Evolutionary conservation across 768 basidiomycete species (phyloP).

Genomic region (Mycena metata): DNA sequence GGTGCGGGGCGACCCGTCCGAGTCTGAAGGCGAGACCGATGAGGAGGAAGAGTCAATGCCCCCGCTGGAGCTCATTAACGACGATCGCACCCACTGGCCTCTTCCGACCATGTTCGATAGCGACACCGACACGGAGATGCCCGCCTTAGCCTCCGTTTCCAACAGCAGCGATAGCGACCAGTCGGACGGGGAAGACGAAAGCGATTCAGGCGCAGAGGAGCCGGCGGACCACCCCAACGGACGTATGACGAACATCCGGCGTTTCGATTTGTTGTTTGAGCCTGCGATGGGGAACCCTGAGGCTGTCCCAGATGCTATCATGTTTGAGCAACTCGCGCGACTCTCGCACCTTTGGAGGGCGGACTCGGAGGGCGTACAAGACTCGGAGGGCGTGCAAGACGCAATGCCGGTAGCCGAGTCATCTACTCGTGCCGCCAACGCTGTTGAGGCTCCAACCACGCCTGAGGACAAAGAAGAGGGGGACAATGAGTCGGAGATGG

Average conservation of each 20-base stretch:
- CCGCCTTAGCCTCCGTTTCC: conserved; percentile 51
- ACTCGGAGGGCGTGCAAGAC: not conserved
- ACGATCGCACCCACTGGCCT: conserved; percentile 24
- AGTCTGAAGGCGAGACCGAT: conserved; percentile 29
- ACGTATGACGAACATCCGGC: conserved; percentile 14
- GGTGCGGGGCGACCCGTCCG: conserved; percentile 21
- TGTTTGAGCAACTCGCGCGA: conserved; percentile 19
- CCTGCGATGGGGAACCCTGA: conserved; percentile 18
- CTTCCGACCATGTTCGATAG: conserved; percentile 29
- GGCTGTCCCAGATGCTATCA: not conserved
- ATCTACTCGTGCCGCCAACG: not conserved
- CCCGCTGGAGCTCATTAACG: conserved; percentile 34
- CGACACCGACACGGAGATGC: conserved; percentile 52
- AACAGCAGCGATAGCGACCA: conserved; percentile 49
- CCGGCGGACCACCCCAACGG: conserved; percentile 8
- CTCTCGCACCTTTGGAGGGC: conserved; percentile 12
- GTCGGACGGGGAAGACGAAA: conserved; percentile 28
- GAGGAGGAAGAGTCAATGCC: conserved; percentile 29
- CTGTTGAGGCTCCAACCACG: not conserved
- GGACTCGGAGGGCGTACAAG: not conserved
- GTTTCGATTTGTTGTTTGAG: conserved; percentile 33
- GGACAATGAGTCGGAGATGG: conserved; percentile 40
- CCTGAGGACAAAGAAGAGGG: conserved; percentile 38
- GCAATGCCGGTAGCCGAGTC: not conserved
- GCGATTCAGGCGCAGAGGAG: conserved; percentile 11